Conservation (phyloP, 495 filamentous ascomycete genomes). For the Daldinia grandis region DNA sequence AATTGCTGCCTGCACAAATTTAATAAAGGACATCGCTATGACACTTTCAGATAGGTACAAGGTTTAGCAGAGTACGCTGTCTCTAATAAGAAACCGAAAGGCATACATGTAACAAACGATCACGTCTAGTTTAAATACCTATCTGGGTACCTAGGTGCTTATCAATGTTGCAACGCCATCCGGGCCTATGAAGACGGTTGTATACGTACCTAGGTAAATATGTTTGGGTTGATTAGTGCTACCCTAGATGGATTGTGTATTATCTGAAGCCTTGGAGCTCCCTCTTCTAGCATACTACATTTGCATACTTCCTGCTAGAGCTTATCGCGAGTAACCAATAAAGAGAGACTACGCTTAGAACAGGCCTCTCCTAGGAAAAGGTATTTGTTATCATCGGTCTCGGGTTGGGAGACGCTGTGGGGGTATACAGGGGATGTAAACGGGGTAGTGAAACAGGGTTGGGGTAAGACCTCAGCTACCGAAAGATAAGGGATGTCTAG, state of each 20-base stretch:
- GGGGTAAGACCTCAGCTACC: slow-evolving; percentile 2
- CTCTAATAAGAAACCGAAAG: background rate
- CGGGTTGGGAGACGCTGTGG: slow-evolving; percentile 17
- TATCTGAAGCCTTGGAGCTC: slow-evolving; percentile 1
- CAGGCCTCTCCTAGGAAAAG: background rate
- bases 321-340: slow-evolving; percentile 4
- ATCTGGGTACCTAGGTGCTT: background rate
- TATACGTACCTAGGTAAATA: background rate
- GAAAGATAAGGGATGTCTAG: slow-evolving; percentile 4
- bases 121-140: background rate
- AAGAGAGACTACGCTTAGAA: background rate
- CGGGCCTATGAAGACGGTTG: background rate
- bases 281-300: background rate
- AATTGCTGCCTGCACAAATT: slow-evolving; percentile 17
- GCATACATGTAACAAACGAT: background rate
- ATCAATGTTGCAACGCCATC: background rate
- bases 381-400: slow-evolving; percentile 21
- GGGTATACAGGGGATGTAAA: background rate
- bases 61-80: background rate
- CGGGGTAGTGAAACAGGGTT: background rate
- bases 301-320: background rate
- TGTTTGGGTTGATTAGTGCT: background rate
- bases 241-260: background rate
- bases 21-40: slow-evolving; percentile 1
- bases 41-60: background rate